Evolutionary conservation across 495 filamentous ascomycete species (phyloP), one percentile per base, ranked within the genome.

Genomic region (Pyrenula massariospora): DNA sequence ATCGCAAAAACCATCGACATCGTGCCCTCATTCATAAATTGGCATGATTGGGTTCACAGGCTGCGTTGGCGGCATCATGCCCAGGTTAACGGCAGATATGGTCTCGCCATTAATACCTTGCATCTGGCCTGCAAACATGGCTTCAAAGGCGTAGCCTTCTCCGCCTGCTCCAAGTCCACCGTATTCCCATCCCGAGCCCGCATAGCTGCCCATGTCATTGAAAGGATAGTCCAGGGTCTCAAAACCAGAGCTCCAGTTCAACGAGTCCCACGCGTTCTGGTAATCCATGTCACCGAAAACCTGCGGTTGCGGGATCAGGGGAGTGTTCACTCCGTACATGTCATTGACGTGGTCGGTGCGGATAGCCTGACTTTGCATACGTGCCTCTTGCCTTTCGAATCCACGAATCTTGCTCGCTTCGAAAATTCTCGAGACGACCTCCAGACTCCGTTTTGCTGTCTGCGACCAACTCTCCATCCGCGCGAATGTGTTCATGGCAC

Each of bases 381-480:
- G n/a, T 55, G 52, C 55, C 66, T 15, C 52, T 51, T 53, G 11
- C 52, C 22, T 11, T 50, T 50, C 60, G 48, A 23, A 69, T 64
- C 31, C 63, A 63, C 21, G 64, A 57, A 68, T 61, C 57, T 73
- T 71, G 47, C 70, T 73, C 23, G 86, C 85, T 61, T 87, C 84
- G 62, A 84, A 84, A 65, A 91, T 85, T 57, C 81, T 76, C 59
- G 77, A 76, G 42, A 91, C 76, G 12, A 86, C 83, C 65, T 88
- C 85, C 31, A 82, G 70, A 24, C 80, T 85, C 24, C 84, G 77
- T 60, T 83, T 81, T 0, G 87, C 87, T 0, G 85, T 84, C 24
- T 87, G 78, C 15, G 83, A 86, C 77, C 80, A 89, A 55, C 81
- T 77, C 58, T 83, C 75, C 77, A 88, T 82, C 2, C 79, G 81